A percentile compares a stretch with the other conserved stretches of the same genome.
phyloP scores from a whole-genome alignment of 1,284 basidiomycete genomes.

The Moesziomyces aphidis region DNA sequence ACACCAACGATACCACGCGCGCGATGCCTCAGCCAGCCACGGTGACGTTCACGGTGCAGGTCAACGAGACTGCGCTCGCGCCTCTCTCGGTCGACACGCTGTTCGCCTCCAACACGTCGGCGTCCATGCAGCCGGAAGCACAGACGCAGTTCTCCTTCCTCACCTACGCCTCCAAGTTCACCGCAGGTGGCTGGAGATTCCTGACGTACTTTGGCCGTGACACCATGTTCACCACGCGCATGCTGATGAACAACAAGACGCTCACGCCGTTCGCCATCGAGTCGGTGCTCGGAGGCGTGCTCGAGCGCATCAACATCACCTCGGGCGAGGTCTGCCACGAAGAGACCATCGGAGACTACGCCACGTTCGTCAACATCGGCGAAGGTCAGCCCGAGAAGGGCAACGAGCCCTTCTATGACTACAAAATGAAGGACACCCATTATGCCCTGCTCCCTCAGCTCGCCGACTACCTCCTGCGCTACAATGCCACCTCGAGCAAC shows the following conservation, averaged over 20 bases:
- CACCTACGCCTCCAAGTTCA: conserved; percentile 69
- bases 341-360: conserved; percentile 69
- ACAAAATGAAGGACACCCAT: conserved; percentile 70
- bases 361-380: conserved; percentile 68
- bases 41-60: conserved; percentile 68
- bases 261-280: conserved; percentile 70
- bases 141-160: conserved; percentile 69
- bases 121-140: conserved; percentile 47
- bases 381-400: conserved; percentile 69
- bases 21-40: conserved; percentile 51
- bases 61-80: conserved; percentile 69
- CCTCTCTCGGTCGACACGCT: conserved; percentile 67
- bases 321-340: conserved; percentile 71
- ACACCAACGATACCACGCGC: conserved; percentile 49
- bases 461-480: conserved; percentile 69
- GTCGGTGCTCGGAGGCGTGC: conserved; percentile 70
- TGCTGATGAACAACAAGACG: conserved; percentile 68
- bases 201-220: conserved; percentile 70
- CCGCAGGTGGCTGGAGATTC: conserved; percentile 71
- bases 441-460: conserved; percentile 70
- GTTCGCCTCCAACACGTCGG: conserved; percentile 65
- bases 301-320: conserved; percentile 69
- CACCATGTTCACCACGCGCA: conserved; percentile 70
- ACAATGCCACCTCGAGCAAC: conserved; percentile 22
- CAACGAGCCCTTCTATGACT: conserved; percentile 70